These are phyloP conservation scores for Prillingera fragicola DNA, from an alignment of 1,284 basidiomycete species.

Conservation along the genomic window DNA sequence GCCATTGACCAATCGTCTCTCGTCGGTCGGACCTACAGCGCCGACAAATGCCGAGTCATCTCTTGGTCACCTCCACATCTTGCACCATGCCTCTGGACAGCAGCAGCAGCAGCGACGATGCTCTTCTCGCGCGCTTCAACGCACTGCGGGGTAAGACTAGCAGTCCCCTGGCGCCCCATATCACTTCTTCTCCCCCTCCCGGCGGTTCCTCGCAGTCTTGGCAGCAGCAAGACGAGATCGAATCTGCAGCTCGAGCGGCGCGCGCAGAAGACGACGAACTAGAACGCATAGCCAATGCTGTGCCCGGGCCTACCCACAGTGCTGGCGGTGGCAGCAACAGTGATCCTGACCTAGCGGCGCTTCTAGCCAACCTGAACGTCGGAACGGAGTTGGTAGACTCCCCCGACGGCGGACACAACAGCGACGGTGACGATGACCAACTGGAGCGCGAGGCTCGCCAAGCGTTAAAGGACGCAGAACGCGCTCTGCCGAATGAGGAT, in stretches of 20 bases:
- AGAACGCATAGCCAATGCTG: conserved; percentile 25
- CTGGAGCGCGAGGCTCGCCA: conserved; percentile 17
- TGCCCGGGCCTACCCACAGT: too few relatives aligned
- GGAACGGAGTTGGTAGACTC: neutral
- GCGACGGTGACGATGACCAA: neutral
- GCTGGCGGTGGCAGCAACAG: conserved; percentile 3
- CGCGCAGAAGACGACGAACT: conserved; percentile 20
- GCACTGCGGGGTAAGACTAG: conserved; percentile 3
- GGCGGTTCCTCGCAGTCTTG: too few relatives aligned
- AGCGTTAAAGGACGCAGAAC: conserved; percentile 4
- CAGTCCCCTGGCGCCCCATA: neutral
- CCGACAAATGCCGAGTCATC: neutral
- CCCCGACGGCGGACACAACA: neutral
- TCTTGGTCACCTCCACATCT: neutral
- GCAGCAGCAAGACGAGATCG: neutral
- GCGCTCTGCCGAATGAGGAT: neutral
- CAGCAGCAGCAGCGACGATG: conserved; percentile 8
- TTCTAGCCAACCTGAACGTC: conserved; percentile 16
- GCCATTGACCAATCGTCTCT: neutral
- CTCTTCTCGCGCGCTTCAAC: conserved; percentile 7
- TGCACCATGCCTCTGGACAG: neutral
- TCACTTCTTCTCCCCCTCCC: too few relatives aligned
- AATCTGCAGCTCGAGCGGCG: neutral
- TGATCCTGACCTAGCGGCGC: conserved; percentile 14
- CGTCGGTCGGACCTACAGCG: neutral